Evolutionary conservation across 2,329 filamentous ascomycete genomes (phyloP).

Genomic region (Tolypocladium cylindrosporum): DNA sequence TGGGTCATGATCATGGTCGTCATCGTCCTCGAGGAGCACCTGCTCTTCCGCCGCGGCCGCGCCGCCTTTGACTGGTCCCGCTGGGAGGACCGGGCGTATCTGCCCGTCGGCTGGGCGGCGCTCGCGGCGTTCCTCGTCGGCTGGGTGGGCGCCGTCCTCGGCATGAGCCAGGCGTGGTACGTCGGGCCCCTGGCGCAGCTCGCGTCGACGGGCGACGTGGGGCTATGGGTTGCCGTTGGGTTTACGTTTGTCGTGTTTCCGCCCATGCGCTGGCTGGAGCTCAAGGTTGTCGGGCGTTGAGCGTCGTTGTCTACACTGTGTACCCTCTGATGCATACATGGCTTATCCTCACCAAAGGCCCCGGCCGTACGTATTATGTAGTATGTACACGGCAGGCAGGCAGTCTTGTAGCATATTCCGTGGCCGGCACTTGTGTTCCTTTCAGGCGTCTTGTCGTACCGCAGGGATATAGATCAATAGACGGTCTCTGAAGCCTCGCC

Average conservation of each 20-base stretch:
- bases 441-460: too few species aligned
- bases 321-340: too few species aligned
- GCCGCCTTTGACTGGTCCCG: slow-evolving; percentile 29
- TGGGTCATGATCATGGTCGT: slow-evolving; percentile 42
- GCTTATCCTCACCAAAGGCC: too few species aligned
- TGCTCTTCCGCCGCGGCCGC: slow-evolving; percentile 29
- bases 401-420: too few species aligned
- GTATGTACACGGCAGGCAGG: too few species aligned
- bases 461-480: too few species aligned
- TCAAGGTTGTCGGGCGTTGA: slow-evolving; percentile 15
- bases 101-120: slow-evolving; percentile 34
- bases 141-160: slow-evolving; percentile 41
- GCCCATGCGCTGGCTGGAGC: slow-evolving; percentile 15
- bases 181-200: slow-evolving; percentile 45
- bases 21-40: slow-evolving; percentile 34
- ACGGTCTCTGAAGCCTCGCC: too few species aligned
- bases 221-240: slow-evolving; percentile 51
- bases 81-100: slow-evolving; percentile 34
- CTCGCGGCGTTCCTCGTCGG: slow-evolving; percentile 32
- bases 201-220: slow-evolving; percentile 38
- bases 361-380: too few species aligned
- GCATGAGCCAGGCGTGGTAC: slow-evolving; percentile 50
- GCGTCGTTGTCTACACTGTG: background rate
- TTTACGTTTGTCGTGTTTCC: slow-evolving; percentile 42
- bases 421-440: too few species aligned